Evolutionary conservation across 2,329 filamentous ascomycete species (phyloP), one percentile per base, ranked within the genome.

Genomic region (Laburnicola sp.): DNA sequence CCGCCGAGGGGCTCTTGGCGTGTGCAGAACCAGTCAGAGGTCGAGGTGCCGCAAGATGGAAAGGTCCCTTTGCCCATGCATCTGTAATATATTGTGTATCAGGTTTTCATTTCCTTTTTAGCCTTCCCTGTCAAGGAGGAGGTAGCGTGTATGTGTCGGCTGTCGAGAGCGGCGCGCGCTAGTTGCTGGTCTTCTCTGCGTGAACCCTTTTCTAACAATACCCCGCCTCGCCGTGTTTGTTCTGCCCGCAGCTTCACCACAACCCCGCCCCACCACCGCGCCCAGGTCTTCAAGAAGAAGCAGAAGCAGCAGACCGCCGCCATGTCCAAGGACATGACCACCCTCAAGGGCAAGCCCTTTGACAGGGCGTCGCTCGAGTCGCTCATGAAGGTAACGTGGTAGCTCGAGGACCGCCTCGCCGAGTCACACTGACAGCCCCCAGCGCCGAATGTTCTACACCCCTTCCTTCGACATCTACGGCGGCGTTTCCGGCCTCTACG

Each of bases 381-480:
- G 55, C 84, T 97, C 69, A 86, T 97, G 65, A 86, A 88, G 62
- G 88, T 92, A 60, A 88, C 39, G 8, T n/a, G n/a, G 36, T 40
- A 22, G 31, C 26, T 5, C 5, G 10, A 30, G 50, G 25, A 28
- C 8, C 25, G n/a, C 16, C 6, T 4, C 10, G 10, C 45, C 23
- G 58, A 62, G 56, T 65, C 62, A 60, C 54, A 60, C 56, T 69
- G 48, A 71, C 56, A 52, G 16, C 38, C 23, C 30, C 36, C 57
- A 71, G 66, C 69, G 71, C 37, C 69, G 69, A n/a, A 64, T 73
- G 51, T 97, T 97, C 81, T 96, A 94, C 77, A 96, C 92, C 57
- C 92, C 92, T 47, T 87, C 91, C 48, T 97, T 97, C 75, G 94
- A 97, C 48, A 93, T 96, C 67, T 97, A 97, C 52, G 89, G 89